phyloP scores from a whole-genome alignment of 345 rosid species.

The Mangifera indica region DNA sequence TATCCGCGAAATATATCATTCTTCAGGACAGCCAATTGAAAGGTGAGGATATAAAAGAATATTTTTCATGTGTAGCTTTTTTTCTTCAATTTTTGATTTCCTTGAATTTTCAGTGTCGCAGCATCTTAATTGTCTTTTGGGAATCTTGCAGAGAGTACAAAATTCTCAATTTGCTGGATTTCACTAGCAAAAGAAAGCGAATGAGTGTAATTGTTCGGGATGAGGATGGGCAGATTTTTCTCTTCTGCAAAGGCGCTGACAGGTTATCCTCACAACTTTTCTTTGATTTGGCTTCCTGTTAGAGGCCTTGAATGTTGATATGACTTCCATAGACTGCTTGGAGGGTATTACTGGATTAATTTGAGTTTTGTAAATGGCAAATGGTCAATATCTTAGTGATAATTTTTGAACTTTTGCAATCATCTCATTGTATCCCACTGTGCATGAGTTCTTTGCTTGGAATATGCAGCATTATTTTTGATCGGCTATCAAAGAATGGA shows the following conservation, averaged over 20 bases:
- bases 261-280: slow-evolving; percentile 50
- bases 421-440: slow-evolving; percentile 11
- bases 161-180: slow-evolving; percentile 83
- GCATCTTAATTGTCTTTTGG: slow-evolving; percentile 19
- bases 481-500: slow-evolving; percentile 82
- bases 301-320: background rate
- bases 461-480: slow-evolving; percentile 74
- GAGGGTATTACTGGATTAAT: background rate
- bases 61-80: slow-evolving; percentile 9
- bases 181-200: slow-evolving; percentile 95
- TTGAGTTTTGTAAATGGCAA: background rate
- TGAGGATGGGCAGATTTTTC: slow-evolving; percentile 75
- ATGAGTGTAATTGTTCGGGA: slow-evolving; percentile 87
- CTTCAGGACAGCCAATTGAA: slow-evolving; percentile 54
- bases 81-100: background rate
- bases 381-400: no score
- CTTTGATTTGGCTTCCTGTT: background rate
- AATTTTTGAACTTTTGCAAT: background rate
- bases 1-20: slow-evolving; percentile 53
- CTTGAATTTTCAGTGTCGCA: slow-evolving; percentile 17
- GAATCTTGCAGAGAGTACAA: slow-evolving; percentile 76
- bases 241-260: slow-evolving; percentile 97
- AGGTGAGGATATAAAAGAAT: slow-evolving; percentile 51
- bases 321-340: background rate
- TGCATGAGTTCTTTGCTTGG: slow-evolving; percentile 23